Conservation (phyloP, 1,139 yeast genomes). For the Yamadazyma epiphylla region DNA sequence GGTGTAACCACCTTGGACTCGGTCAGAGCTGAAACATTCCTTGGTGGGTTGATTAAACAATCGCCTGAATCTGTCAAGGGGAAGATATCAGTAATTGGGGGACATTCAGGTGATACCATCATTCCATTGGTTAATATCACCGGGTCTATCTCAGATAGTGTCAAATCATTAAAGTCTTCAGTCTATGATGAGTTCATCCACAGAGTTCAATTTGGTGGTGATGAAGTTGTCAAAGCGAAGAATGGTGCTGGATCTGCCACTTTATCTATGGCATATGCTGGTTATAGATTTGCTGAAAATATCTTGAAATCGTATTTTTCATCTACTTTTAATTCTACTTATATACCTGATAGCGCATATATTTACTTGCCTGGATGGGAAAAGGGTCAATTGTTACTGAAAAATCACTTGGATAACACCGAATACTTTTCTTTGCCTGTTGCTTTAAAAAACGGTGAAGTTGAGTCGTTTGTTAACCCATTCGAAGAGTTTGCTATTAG, state of each 20-base stretch:
- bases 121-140: conserved; percentile 49
- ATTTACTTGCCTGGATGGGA: conserved; percentile 56
- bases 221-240: conserved; percentile 75
- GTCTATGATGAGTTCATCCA: conserved; percentile 46
- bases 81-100: conserved; percentile 63
- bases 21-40: conserved; percentile 66
- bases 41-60: conserved; percentile 39
- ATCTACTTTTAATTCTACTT: conserved; percentile 15
- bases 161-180: conserved; percentile 23
- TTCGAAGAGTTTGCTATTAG: conserved; percentile 35
- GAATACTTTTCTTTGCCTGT: conserved; percentile 67
- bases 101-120: conserved; percentile 76
- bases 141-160: conserved; percentile 22
- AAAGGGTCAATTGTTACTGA: conserved; percentile 44
- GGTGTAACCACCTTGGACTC: conserved; percentile 74
- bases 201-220: conserved; percentile 75
- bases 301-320: conserved; percentile 43
- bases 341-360: conserved; percentile 55
- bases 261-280: conserved; percentile 75
- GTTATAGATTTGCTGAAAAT: conserved; percentile 59
- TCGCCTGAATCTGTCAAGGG: conserved; percentile 39
- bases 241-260: conserved; percentile 79
- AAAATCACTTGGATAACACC: conserved; percentile 33
- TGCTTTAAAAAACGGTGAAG: conserved; percentile 47
- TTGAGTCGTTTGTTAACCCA: conserved; percentile 42